Percentiles rank a stretch among this genome's conserved stretches.
Conservation (phyloP, 441 rosid species). For the Populus tomentosa region DNA sequence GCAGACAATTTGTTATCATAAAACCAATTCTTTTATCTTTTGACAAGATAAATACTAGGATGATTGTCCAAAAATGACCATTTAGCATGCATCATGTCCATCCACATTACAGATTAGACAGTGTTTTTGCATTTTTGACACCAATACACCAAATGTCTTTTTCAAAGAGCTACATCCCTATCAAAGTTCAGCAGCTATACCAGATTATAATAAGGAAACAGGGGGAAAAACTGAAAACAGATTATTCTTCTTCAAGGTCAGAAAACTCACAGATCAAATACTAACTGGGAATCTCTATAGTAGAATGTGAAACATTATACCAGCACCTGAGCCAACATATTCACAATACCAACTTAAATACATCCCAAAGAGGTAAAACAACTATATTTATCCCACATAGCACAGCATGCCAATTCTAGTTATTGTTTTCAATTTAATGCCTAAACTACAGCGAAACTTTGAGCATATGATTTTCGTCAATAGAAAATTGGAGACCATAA, state of each 20-base stretch:
- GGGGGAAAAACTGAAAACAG: background rate
- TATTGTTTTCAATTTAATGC: background rate
- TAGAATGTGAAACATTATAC: constrained; percentile 53
- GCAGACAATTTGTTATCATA: too few relatives aligned
- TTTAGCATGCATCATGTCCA: too few relatives aligned
- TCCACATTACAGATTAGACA: background rate
- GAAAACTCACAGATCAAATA: constrained; percentile 58
- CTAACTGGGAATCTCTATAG: constrained; percentile 54
- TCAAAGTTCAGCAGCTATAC: constrained; percentile 4
- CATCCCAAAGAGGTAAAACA: constrained; percentile 15
- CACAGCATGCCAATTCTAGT: constrained; percentile 7
- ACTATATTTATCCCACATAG: constrained; percentile 15
- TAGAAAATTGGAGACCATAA: background rate
- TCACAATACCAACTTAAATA: constrained; percentile 43
- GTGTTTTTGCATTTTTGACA: background rate
- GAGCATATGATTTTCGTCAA: background rate
- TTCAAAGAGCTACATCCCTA: too few relatives aligned
- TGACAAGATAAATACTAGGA: too few relatives aligned
- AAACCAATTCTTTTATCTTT: too few relatives aligned
- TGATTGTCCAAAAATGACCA: too few relatives aligned
- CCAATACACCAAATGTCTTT: background rate
- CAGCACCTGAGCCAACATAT: constrained; percentile 71
- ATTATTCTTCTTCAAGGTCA: constrained; percentile 31
- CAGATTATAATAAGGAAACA: constrained; percentile 15
- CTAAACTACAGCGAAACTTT: background rate